Conservation (phyloP, 208 protist genomes). For the Crithidia expoeki region DNA sequence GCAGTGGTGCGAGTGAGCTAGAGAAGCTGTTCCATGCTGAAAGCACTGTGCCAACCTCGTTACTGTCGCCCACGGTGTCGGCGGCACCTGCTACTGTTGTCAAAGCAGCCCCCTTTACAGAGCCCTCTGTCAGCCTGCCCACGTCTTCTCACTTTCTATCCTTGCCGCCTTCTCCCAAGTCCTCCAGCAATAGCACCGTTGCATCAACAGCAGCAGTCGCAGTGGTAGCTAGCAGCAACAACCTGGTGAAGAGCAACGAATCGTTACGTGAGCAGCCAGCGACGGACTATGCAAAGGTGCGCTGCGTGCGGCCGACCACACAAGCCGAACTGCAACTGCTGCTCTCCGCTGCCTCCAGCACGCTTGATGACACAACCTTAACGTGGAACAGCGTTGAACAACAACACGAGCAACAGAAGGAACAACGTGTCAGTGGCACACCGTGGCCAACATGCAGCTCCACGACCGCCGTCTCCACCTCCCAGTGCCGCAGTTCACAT, state of each 20-base stretch:
- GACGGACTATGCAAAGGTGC: no score
- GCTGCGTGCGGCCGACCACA: conserved; percentile 14
- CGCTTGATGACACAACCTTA: background rate
- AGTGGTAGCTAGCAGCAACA: background rate
- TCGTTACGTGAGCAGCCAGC: background rate
- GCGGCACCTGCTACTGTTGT: background rate
- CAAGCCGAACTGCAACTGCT: conserved; percentile 35
- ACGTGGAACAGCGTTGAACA: background rate
- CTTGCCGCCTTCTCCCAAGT: conserved; percentile 26
- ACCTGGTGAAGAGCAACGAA: background rate
- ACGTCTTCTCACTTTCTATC: conserved; percentile 26
- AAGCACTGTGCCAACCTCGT: background rate
- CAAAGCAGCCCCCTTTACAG: background rate
- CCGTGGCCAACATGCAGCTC: conserved; percentile 14
- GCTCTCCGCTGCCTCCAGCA: conserved; percentile 28
- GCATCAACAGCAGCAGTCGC: background rate
- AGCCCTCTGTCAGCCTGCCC: conserved; percentile 5
- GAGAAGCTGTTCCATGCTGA: background rate
- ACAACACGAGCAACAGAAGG: background rate
- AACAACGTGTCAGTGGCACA: background rate
- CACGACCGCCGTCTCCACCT: background rate
- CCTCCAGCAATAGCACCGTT: conserved; percentile 4
- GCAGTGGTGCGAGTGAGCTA: background rate
- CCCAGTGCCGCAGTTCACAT: background rate
- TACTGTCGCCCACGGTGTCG: background rate